Conservation (phyloP, 495 filamentous ascomycete genomes). For the Rhypophila decipiens region DNA sequence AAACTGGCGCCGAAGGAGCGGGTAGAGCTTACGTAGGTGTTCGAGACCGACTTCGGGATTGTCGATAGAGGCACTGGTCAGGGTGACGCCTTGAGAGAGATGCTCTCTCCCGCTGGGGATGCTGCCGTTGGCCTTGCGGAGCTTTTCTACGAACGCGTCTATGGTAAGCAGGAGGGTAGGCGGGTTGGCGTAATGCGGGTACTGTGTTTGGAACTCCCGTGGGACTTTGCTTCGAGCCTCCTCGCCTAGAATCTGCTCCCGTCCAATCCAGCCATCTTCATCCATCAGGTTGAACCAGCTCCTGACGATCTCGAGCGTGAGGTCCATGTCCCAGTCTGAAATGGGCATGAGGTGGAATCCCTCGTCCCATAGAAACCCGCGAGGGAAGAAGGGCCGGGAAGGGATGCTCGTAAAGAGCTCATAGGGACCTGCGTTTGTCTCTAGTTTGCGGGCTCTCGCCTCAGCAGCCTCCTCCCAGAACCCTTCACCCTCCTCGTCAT, state of each 20-base stretch:
- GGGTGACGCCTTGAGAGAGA: constrained; percentile 25
- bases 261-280: constrained; percentile 94
- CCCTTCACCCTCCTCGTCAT: constrained; percentile 93
- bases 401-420: constrained; percentile 92
- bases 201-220: constrained; percentile 89
- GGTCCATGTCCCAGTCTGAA: constrained; percentile 86
- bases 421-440: constrained; percentile 71
- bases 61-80: constrained; percentile 55
- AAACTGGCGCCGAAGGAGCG: constrained; percentile 86
- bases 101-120: constrained; percentile 23
- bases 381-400: constrained; percentile 90
- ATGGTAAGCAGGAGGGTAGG: constrained; percentile 93
- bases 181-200: constrained; percentile 96
- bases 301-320: constrained; percentile 85
- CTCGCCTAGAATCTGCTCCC: constrained; percentile 91
- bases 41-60: constrained; percentile 61
- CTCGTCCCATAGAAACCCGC: constrained; percentile 97
- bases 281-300: constrained; percentile 97
- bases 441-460: constrained; percentile 58
- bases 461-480: constrained; percentile 88
- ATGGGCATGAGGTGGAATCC: constrained; percentile 93
- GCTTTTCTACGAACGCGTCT: constrained; percentile 72
- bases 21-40: constrained; percentile 78
- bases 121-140: constrained; percentile 41
- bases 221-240: constrained; percentile 97